Conservation (phyloP, 2,329 filamentous ascomycete species). For the Didymella segeticola region DNA sequence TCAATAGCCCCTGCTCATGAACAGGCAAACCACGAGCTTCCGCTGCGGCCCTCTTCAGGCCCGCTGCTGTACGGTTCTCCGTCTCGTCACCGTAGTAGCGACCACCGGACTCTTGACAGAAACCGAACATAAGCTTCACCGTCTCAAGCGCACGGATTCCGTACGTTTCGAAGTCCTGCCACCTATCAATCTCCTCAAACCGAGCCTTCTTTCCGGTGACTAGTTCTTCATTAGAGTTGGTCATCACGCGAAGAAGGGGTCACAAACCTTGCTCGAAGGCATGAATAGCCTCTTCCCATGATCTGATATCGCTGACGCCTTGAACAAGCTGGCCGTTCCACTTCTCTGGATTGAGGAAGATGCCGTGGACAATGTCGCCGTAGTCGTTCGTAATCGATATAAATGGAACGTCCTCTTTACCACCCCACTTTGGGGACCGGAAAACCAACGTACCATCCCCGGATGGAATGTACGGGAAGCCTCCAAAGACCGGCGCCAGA, state of each 20-base stretch:
- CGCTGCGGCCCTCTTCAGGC: slow-evolving; percentile 26
- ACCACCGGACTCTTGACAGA: slow-evolving; percentile 28
- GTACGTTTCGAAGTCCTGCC: slow-evolving; percentile 25
- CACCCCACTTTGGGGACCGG: slow-evolving; percentile 50
- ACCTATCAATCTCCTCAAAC: slow-evolving; percentile 24
- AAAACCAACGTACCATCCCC: slow-evolving; percentile 50
- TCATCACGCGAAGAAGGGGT: not conserved
- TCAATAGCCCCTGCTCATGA: slow-evolving; percentile 8
- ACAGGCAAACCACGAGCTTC: slow-evolving; percentile 22
- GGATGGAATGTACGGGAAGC: slow-evolving; percentile 50
- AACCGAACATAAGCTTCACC: slow-evolving; percentile 30
- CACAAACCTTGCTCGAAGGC: slow-evolving; percentile 46
- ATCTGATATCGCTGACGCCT: slow-evolving; percentile 47
- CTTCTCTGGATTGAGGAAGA: slow-evolving; percentile 51
- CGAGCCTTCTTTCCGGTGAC: slow-evolving; percentile 28
- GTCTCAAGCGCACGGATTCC: slow-evolving; percentile 28
- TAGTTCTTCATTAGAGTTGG: not conserved
- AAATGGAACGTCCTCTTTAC: slow-evolving; percentile 49
- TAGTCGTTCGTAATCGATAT: slow-evolving; percentile 53
- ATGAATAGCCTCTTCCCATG: slow-evolving; percentile 37
- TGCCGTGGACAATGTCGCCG: slow-evolving; percentile 56
- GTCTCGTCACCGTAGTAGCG: slow-evolving; percentile 29
- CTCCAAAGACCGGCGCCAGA: slow-evolving; percentile 48
- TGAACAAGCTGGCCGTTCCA: slow-evolving; percentile 50
- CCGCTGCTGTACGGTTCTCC: slow-evolving; percentile 20